Percentiles rank a stretch among this genome's conserved stretches.
phyloP scores from a whole-genome alignment of 345 rosid genomes.

The Iberis pinnata region DNA sequence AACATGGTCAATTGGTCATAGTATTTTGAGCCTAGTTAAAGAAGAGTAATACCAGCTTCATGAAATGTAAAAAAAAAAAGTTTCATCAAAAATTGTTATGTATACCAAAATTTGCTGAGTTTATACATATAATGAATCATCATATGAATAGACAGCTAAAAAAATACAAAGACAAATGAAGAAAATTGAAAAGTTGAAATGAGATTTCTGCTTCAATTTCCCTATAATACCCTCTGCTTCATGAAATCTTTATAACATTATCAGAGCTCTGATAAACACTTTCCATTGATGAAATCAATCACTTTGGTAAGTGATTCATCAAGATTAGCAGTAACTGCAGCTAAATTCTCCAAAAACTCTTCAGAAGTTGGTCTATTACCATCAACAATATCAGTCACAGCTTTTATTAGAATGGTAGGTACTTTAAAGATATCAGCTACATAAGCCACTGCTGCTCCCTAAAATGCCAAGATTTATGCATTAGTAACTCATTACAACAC shows the following conservation, averaged over 20 bases:
- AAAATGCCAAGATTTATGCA: slow-evolving; percentile 17
- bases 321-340: slow-evolving; percentile 56
- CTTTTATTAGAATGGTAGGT: slow-evolving; percentile 79
- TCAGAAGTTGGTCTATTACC: slow-evolving; percentile 63
- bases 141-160: background rate
- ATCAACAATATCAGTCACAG: slow-evolving; percentile 74
- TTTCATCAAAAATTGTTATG: background rate
- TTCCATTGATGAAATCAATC: slow-evolving; percentile 63
- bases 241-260: no score
- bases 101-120: slow-evolving; percentile 12
- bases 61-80: no score
- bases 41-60: no score
- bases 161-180: slow-evolving; percentile 3
- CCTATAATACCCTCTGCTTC: no score
- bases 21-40: no score
- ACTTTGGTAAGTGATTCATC: slow-evolving; percentile 45
- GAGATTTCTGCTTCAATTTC: background rate
- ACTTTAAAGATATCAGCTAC: slow-evolving; percentile 76
- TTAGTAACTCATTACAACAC: background rate
- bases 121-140: slow-evolving; percentile 11
- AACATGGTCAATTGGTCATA: no score
- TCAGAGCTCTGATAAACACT: slow-evolving; percentile 67
- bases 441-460: slow-evolving; percentile 89
- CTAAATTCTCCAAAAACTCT: slow-evolving; percentile 75
- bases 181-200: background rate